A percentile compares a stretch with the other conserved stretches of the same genome.
Evolutionary conservation across 345 rosid genomes (phyloP).

Genomic region (Hypericum androsaemum): DNA sequence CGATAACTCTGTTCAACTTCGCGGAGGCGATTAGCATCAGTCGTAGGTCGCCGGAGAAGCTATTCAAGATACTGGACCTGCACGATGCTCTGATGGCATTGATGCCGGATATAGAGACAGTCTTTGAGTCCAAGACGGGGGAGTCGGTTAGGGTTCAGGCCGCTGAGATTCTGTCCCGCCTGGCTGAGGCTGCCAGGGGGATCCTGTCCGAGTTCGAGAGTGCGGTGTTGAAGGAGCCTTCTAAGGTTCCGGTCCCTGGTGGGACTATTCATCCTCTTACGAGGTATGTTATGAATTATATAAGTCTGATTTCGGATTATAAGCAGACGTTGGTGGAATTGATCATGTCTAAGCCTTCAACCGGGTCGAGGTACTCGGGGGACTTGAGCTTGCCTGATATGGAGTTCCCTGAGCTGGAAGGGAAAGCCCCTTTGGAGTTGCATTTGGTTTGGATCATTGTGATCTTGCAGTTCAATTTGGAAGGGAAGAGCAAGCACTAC

Average conservation of each 20-base stretch:
- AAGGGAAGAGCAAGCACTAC: conserved; percentile 71
- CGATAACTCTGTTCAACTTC: conserved; percentile 68
- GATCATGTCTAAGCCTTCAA: conserved; percentile 67
- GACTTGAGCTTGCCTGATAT: conserved; percentile 66
- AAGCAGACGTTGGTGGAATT: conserved; percentile 65
- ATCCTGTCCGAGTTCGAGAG: conserved; percentile 78
- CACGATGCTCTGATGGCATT: conserved; percentile 66
- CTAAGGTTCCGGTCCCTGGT: conserved; percentile 68
- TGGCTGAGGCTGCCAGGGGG: conserved; percentile 81
- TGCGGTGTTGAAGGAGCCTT: conserved; percentile 71
- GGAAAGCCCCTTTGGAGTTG: conserved; percentile 54
- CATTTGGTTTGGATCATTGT: conserved; percentile 91
- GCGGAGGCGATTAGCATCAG: conserved; percentile 87
- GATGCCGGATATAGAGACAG: conserved; percentile 67
- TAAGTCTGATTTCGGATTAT: conserved; percentile 83
- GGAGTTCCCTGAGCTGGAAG: conserved; percentile 66
- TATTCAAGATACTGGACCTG: conserved; percentile 81
- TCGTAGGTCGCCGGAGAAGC: conserved; percentile 82
- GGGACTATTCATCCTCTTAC: conserved; percentile 94
- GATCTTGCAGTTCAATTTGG: conserved; percentile 76
- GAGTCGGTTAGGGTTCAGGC: conserved; percentile 61
- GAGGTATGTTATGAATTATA: conserved; percentile 93
- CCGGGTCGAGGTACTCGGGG: conserved; percentile 64
- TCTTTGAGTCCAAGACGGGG: conserved; percentile 54
- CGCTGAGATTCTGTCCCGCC: conserved; percentile 61